These are phyloP conservation scores for Oropetium thomaeum DNA, from an alignment of 176 grass and related monocot species.

Conservation along the genomic window DNA sequence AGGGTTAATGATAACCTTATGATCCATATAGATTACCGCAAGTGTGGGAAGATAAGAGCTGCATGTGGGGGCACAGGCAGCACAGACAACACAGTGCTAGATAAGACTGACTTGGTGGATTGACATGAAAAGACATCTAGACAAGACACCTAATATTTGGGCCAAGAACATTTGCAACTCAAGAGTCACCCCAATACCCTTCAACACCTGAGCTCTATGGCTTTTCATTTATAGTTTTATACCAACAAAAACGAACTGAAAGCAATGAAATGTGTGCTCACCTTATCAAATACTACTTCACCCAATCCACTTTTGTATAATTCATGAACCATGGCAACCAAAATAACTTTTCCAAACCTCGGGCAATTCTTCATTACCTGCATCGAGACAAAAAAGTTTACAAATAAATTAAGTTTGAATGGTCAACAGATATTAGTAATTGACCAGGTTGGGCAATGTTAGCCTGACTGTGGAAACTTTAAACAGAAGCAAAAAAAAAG, in stretches of 20 bases:
- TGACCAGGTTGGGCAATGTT: not conserved
- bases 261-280: slow-evolving; percentile 25
- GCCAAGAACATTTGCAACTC: not conserved
- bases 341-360: slow-evolving; percentile 81
- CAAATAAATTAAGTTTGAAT: slow-evolving; percentile 6
- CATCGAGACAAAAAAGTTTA: slow-evolving; percentile 16
- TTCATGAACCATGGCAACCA: slow-evolving; percentile 92
- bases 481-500: not conserved
- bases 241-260: slow-evolving; percentile 15
- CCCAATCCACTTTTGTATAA: slow-evolving; percentile 80
- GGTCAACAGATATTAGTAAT: slow-evolving; percentile 14
- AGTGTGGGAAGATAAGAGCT: not conserved
- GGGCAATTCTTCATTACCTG: slow-evolving; percentile 94
- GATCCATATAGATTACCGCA: not conserved
- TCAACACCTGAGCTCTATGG: not conserved
- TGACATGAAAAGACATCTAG: not conserved
- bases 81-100: not conserved
- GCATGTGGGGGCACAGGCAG: not conserved
- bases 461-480: not conserved
- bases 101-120: not conserved
- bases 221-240: not conserved
- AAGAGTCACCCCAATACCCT: not conserved
- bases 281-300: slow-evolving; percentile 93
- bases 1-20: not conserved
- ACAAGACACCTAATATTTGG: not conserved